A percentile compares a stretch with the other conserved stretches of the same genome.
Conservation (phyloP, 805 yeast genomes). For the Saturnispora kantuleensis region DNA sequence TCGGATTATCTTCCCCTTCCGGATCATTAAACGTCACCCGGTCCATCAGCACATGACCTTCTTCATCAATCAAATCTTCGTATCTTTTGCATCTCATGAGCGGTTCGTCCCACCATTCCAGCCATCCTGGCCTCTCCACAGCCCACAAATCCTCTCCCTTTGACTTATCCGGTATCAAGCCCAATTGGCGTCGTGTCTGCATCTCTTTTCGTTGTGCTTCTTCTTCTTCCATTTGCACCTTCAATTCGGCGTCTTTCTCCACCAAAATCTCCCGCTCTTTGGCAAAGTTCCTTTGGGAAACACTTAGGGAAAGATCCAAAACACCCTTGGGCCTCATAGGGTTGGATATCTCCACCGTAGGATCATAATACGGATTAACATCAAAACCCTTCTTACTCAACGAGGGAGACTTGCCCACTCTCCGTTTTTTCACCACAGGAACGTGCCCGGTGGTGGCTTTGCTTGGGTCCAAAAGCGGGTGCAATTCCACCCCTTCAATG, state of each 20-base stretch:
- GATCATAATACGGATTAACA: constrained; percentile 6
- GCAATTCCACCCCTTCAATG: constrained; percentile 19
- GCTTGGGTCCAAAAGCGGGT: constrained; percentile 20
- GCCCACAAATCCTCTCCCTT: constrained; percentile 41
- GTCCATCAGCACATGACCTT: constrained; percentile 22
- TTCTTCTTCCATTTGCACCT: constrained; percentile 8
- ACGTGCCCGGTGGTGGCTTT: neutral
- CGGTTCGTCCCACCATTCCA: constrained; percentile 88
- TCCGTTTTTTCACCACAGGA: neutral
- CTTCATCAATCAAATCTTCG: constrained; percentile 29
- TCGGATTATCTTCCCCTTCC: constrained; percentile 34
- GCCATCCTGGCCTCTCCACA: constrained; percentile 48
- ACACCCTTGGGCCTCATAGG: neutral
- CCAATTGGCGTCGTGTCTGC: constrained; percentile 18
- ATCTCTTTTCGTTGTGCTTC: constrained; percentile 25
- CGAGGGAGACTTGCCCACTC: neutral
- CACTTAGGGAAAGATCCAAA: neutral
- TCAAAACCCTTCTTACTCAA: neutral
- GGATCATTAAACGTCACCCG: constrained; percentile 27
- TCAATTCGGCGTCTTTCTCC: neutral
- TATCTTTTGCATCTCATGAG: constrained; percentile 33
- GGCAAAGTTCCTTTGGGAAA: neutral
- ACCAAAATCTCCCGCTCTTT: neutral
- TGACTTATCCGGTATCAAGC: constrained; percentile 37
- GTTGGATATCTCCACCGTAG: neutral